These are phyloP conservation scores for Kwoniella sp. DNA, from an alignment of 768 basidiomycete genomes.

Conservation along the genomic window DNA sequence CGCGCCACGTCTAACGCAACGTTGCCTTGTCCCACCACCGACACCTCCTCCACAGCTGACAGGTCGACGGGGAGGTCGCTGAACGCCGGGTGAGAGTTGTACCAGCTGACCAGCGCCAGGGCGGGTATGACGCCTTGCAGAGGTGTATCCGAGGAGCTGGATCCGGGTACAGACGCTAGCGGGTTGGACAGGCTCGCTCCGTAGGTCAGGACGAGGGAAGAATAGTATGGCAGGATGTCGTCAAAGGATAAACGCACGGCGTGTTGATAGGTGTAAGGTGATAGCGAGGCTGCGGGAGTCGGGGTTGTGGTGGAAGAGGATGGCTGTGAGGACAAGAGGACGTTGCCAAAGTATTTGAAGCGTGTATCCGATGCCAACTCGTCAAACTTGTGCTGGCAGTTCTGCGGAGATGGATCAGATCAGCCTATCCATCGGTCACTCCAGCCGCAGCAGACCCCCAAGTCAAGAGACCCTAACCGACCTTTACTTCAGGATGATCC, in stretches of 20 bases:
- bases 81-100: constrained; percentile 80
- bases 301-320: constrained; percentile 20
- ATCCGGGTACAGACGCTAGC: constrained; percentile 54
- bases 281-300: constrained; percentile 21
- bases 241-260: constrained; percentile 60
- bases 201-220: constrained; percentile 78
- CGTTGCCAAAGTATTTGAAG: constrained; percentile 87
- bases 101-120: constrained; percentile 87
- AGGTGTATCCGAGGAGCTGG: constrained; percentile 54
- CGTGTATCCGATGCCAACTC: constrained; percentile 70
- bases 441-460: too few species aligned
- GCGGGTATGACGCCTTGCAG: constrained; percentile 62
- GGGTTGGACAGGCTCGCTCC: constrained; percentile 67
- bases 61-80: constrained; percentile 63
- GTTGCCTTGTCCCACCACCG: constrained; percentile 89
- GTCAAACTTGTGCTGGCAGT: constrained; percentile 95
- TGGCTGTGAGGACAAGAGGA: constrained; percentile 51
- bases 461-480: constrained; percentile 38
- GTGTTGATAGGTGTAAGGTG: constrained; percentile 55
- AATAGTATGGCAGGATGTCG: constrained; percentile 67
- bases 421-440: not conserved
- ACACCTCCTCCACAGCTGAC: constrained; percentile 60
- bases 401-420: constrained; percentile 56
- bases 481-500: constrained; percentile 98
- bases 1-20: constrained; percentile 89